Evolutionary conservation across 805 yeast genomes (phyloP).

Genomic region (Lachancea lanzarotensis): DNA sequence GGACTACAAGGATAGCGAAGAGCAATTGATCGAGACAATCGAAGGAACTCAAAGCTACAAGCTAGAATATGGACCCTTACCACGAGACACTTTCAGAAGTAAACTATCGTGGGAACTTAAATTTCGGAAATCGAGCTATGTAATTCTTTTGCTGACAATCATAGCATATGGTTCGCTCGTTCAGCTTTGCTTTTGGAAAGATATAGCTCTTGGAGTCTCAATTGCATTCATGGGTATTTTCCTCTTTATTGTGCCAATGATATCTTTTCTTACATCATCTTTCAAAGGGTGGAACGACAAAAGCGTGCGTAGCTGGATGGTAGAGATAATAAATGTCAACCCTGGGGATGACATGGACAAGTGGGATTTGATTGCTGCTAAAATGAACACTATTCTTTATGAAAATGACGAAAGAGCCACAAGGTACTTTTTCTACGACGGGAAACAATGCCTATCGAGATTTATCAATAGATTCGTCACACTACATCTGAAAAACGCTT

Average conservation of each 20-base stretch:
- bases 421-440: conserved; percentile 6
- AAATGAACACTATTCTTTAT: conserved; percentile 1
- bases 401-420: conserved; percentile 5
- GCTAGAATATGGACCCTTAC: neutral
- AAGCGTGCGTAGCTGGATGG: neutral
- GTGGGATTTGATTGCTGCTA: neutral
- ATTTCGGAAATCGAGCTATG: neutral
- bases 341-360: neutral
- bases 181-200: neutral
- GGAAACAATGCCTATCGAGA: neutral
- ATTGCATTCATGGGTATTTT: no score
- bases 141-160: neutral
- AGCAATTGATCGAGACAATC: neutral
- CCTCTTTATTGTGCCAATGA: neutral
- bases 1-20: neutral
- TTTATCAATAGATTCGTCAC: neutral
- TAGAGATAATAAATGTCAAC: neutral
- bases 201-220: no score
- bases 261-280: neutral
- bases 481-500: neutral
- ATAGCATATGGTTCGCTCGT: neutral
- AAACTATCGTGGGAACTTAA: neutral
- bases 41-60: neutral
- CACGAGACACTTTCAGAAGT: neutral
- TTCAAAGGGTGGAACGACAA: neutral